Conservation (phyloP, 768 basidiomycete genomes). For the Collybia sordida region DNA sequence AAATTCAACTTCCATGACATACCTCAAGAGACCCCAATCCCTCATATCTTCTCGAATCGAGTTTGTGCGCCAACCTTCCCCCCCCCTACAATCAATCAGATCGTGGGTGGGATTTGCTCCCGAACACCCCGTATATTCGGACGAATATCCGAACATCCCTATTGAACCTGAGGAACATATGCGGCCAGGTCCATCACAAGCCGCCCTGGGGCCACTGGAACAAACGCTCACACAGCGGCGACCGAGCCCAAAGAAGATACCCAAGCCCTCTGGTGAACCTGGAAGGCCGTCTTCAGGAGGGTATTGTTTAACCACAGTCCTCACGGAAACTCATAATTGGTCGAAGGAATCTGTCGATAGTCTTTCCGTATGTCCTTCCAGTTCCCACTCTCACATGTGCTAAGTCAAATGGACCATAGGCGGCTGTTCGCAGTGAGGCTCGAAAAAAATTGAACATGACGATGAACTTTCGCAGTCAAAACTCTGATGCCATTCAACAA, state of each 20-base stretch:
- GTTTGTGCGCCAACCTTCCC: background rate
- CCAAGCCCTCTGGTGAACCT: slow-evolving; percentile 7
- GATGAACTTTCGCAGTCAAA: slow-evolving; percentile 3
- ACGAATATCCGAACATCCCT: too few relatives aligned
- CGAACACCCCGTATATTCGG: background rate
- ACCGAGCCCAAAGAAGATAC: slow-evolving; percentile 6
- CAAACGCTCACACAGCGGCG: background rate
- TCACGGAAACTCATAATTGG: slow-evolving; percentile 3
- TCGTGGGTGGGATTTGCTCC: slow-evolving; percentile 4
- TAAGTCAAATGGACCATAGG: background rate
- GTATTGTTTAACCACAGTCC: slow-evolving; percentile 1
- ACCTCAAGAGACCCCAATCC: background rate
- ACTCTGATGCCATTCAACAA: background rate
- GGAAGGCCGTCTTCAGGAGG: slow-evolving; percentile 7
- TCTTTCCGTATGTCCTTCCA: slow-evolving; percentile 1
- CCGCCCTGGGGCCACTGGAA: too few relatives aligned
- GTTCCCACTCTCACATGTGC: background rate
- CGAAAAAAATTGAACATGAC: slow-evolving; percentile 1
- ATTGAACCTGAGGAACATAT: too few relatives aligned
- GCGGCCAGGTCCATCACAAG: too few relatives aligned
- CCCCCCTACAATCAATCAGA: slow-evolving; percentile 1
- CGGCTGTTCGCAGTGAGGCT: slow-evolving; percentile 1
- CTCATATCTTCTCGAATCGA: slow-evolving; percentile 7
- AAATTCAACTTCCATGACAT: too few relatives aligned
- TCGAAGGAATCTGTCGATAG: slow-evolving; percentile 2